phyloP scores from a whole-genome alignment of 352 stramenopile species.

The Aphanomyces invadans region DNA sequence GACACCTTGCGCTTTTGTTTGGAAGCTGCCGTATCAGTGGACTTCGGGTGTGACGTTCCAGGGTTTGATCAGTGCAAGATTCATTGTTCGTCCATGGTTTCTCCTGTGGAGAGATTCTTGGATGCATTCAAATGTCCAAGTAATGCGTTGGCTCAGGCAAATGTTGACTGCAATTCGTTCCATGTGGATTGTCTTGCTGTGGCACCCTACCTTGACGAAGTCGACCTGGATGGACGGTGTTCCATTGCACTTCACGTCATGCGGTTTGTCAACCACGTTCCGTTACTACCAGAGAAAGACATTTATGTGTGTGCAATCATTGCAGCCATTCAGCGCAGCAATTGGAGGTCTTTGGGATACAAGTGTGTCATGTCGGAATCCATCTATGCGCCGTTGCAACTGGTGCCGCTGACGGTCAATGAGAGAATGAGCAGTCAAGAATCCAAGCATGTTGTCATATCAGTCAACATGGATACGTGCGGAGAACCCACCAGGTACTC shows the following conservation, averaged over 20 bases:
- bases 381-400: not conserved
- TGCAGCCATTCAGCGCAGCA: slow-evolving; percentile 31
- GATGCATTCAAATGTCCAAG: slow-evolving; percentile 33
- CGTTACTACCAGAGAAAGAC: slow-evolving; percentile 51
- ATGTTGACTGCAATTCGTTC: slow-evolving; percentile 29
- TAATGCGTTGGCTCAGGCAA: slow-evolving; percentile 42
- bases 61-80: slow-evolving; percentile 32
- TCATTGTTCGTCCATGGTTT: slow-evolving; percentile 31
- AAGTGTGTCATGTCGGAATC: slow-evolving; percentile 4
- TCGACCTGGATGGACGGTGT: not conserved
- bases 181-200: slow-evolving; percentile 26
- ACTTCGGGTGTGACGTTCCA: slow-evolving; percentile 49
- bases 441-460: not conserved
- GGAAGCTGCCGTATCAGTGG: slow-evolving; percentile 41
- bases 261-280: slow-evolving; percentile 67
- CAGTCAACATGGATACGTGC: not conserved
- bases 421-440: not conserved
- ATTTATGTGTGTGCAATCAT: slow-evolving; percentile 49
- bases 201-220: slow-evolving; percentile 20
- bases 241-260: slow-evolving; percentile 54
- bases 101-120: slow-evolving; percentile 56
- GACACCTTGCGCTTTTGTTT: slow-evolving; percentile 56
- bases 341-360: slow-evolving; percentile 18
- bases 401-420: not conserved
- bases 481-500: not conserved